Conservation (phyloP, 129 eudicot genomes). For the Escallonia herrerae region DNA sequence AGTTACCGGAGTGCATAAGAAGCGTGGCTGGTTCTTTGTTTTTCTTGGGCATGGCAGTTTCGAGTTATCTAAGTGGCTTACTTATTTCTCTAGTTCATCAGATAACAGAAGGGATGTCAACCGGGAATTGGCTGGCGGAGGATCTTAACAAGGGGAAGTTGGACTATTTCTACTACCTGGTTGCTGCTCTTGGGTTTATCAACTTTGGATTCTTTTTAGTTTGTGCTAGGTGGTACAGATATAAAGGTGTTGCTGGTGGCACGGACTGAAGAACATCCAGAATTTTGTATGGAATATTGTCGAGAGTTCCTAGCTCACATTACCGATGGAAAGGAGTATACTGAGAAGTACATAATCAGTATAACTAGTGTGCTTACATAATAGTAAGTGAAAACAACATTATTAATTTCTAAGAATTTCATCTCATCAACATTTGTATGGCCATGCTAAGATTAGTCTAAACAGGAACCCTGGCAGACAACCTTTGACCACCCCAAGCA, state of each 20-base stretch:
- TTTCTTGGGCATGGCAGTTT: conserved; percentile 54
- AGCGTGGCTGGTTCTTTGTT: conserved; percentile 65
- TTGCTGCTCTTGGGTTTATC: conserved; percentile 33
- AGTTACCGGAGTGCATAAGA: conserved; percentile 87
- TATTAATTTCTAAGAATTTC: no score
- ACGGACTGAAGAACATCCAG: no score
- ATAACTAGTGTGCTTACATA: no score
- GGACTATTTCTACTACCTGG: conserved; percentile 62
- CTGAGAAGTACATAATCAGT: no score
- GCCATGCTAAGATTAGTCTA: no score
- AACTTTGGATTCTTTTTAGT: conserved; percentile 47
- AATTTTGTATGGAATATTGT: no score
- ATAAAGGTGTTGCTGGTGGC: conserved; percentile 31
- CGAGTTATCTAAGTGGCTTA: conserved; percentile 51
- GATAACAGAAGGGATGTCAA: conserved; percentile 26
- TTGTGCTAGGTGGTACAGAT: conserved; percentile 60
- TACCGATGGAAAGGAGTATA: no score
- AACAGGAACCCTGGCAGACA: no score
- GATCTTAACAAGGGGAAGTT: conserved; percentile 72
- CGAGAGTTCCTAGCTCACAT: no score
- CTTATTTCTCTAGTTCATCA: conserved; percentile 42
- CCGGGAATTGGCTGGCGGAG: conserved; percentile 77
- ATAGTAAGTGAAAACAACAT: no score
- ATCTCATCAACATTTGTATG: no score
- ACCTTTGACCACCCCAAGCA: no score